phyloP scores from a whole-genome alignment of 495 filamentous ascomycete genomes.

The Trichocladium antarcticum region DNA sequence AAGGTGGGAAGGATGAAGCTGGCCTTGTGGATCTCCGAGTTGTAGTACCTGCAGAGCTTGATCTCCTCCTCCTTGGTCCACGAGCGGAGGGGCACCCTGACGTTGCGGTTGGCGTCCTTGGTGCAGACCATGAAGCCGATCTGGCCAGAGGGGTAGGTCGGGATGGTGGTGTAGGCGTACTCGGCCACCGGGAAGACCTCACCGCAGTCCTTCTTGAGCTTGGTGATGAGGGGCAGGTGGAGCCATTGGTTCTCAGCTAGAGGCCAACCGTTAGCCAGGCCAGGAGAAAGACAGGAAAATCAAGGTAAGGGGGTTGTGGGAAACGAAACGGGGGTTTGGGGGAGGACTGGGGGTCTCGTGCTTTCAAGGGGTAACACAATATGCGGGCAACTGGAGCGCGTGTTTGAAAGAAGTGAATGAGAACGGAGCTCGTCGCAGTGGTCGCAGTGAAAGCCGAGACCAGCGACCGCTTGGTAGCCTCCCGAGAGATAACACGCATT shows the following conservation, averaged over 20 bases:
- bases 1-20: constrained; percentile 89
- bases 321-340: too few species aligned
- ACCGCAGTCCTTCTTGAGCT: constrained; percentile 89
- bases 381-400: neutral
- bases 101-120: constrained; percentile 78
- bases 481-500: constrained; percentile 15
- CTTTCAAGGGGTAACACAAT: too few species aligned
- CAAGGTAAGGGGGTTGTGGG: too few species aligned
- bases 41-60: constrained; percentile 89
- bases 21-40: constrained; percentile 85
- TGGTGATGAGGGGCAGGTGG: constrained; percentile 77
- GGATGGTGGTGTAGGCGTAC: constrained; percentile 99
- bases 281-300: neutral
- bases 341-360: too few species aligned
- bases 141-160: constrained; percentile 97
- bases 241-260: constrained; percentile 99
- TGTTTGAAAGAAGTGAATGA: neutral
- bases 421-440: constrained; percentile 4
- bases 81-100: constrained; percentile 67
- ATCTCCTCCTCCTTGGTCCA: constrained; percentile 83
- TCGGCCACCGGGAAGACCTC: constrained; percentile 96
- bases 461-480: constrained; percentile 27
- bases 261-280: constrained; percentile 23
- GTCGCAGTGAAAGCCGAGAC: constrained; percentile 22
- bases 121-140: constrained; percentile 99